phyloP scores from a whole-genome alignment of 2,329 filamentous ascomycete species.

The Coniochaeta ligniaria region DNA sequence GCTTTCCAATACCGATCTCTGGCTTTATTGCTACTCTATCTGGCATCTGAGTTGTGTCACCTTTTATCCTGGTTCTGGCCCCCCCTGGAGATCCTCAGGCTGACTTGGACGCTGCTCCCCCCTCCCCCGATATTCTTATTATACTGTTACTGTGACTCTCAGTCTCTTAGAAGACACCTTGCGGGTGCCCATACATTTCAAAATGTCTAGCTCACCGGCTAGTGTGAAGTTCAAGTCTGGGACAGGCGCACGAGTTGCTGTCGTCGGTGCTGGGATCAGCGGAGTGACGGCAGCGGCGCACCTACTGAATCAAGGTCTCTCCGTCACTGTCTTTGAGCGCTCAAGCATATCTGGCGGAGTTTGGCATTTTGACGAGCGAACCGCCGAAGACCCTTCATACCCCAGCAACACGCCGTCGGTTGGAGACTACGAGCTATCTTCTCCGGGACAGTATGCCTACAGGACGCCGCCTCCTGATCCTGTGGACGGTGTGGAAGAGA shows the following conservation, averaged over 20 bases:
- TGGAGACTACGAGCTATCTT: constrained; percentile 18
- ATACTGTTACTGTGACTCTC: not conserved
- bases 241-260: constrained; percentile 19
- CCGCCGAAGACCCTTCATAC: constrained; percentile 22
- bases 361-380: constrained; percentile 27
- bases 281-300: constrained; percentile 30
- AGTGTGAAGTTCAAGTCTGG: constrained; percentile 4
- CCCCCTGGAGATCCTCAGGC: not conserved
- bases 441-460: constrained; percentile 9
- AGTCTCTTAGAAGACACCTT: not conserved
- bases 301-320: constrained; percentile 23
- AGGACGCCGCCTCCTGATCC: constrained; percentile 11
- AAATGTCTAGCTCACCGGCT: not conserved
- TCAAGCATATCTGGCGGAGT: constrained; percentile 25
- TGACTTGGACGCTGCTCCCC: not conserved
- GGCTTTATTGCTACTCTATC: not conserved
- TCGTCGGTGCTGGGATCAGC: constrained; percentile 32
- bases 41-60: not conserved
- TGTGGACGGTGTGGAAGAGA: not conserved
- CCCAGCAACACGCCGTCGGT: constrained; percentile 20
- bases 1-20: not conserved
- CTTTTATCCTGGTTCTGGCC: not conserved
- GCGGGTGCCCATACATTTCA: not conserved
- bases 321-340: constrained; percentile 30
- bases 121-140: not conserved